Conservation (phyloP, 768 basidiomycete species). For the Piloderma croceum region DNA sequence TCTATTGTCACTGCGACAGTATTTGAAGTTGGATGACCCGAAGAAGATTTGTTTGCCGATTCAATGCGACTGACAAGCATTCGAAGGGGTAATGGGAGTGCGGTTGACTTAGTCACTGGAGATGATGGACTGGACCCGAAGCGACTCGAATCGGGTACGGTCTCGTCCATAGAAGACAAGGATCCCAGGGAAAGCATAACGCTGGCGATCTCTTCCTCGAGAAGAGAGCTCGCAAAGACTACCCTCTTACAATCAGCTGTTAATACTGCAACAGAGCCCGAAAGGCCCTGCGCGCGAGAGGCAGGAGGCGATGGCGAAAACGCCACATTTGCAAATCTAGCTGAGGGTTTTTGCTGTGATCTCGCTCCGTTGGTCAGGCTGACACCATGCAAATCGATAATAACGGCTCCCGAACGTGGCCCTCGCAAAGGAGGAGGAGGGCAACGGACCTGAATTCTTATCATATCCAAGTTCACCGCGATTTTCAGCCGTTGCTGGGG, state of each 20-base stretch:
- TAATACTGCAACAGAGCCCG: constrained; percentile 24
- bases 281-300: constrained; percentile 3
- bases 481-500: constrained; percentile 16
- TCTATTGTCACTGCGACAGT: constrained; percentile 29
- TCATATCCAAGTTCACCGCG: constrained; percentile 42
- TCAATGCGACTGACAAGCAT: constrained; percentile 24
- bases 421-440: constrained; percentile 44
- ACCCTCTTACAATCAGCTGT: constrained; percentile 40
- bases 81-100: constrained; percentile 29
- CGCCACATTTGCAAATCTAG: constrained; percentile 26
- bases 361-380: constrained; percentile 31
- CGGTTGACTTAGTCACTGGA: too few species aligned
- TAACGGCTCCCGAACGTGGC: constrained; percentile 62
- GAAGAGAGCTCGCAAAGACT: constrained; percentile 43
- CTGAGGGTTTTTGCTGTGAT: constrained; percentile 15
- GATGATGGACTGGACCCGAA: too few species aligned
- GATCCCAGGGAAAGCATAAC: constrained; percentile 49
- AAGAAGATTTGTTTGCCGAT: constrained; percentile 16
- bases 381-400: constrained; percentile 58
- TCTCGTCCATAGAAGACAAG: constrained; percentile 18
- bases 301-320: constrained; percentile 3
- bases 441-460: constrained; percentile 66
- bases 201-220: constrained; percentile 34
- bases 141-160: too few species aligned
- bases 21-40: constrained; percentile 6